These are phyloP conservation scores for Ophiocytium majus DNA, from an alignment of 352 stramenopile genomes.

Conservation along the genomic window DNA sequence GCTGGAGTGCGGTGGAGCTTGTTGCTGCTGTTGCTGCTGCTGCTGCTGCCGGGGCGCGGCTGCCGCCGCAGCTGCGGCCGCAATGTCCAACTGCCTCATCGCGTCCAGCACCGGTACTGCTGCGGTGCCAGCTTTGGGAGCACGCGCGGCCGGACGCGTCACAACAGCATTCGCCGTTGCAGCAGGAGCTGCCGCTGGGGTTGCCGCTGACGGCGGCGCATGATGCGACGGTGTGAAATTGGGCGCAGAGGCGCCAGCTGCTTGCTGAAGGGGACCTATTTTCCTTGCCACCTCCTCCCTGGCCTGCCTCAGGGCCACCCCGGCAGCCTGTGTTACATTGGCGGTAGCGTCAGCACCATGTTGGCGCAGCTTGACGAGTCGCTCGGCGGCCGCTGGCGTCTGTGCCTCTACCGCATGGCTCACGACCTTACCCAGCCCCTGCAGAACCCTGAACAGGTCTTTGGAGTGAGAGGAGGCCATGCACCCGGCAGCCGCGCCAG, in stretches of 20 bases:
- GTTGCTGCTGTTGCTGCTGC: not conserved
- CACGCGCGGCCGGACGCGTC: not conserved
- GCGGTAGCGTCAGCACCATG: not conserved
- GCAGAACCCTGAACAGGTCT: conserved; percentile 8
- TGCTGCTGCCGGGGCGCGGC: no score
- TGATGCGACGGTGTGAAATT: no score
- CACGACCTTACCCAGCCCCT: not conserved
- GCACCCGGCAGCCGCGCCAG: no score
- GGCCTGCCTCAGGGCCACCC: not conserved
- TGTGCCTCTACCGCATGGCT: not conserved
- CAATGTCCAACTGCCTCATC: not conserved
- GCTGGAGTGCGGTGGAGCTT: not conserved
- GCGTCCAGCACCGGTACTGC: not conserved
- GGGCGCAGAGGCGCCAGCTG: no score
- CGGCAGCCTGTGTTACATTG: not conserved
- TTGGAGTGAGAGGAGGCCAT: not conserved
- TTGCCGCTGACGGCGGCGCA: no score
- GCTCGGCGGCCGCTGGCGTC: not conserved
- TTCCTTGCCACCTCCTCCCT: not conserved
- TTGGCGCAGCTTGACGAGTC: not conserved
- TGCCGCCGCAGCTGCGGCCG: not conserved
- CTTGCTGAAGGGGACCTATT: no score
- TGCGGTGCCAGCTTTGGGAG: not conserved
- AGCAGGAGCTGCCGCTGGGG: not conserved
- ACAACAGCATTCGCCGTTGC: not conserved